Evolutionary conservation across 2,329 filamentous ascomycete species (phyloP).

Genomic region (Monosporascus sp.): DNA sequence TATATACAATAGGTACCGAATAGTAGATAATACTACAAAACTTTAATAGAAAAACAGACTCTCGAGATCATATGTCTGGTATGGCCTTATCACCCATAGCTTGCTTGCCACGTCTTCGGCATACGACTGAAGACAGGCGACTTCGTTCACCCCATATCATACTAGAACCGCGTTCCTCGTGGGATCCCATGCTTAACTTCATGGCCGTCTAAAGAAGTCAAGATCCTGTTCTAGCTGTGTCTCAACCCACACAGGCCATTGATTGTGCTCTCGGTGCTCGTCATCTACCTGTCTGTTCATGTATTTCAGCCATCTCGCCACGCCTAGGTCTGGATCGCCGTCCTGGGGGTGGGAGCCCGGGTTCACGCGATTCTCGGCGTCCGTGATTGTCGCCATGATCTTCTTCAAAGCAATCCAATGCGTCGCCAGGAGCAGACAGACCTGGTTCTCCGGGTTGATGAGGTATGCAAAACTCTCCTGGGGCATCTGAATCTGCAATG

Average conservation of each 20-base stretch:
- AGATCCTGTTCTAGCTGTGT: slow-evolving; percentile 40
- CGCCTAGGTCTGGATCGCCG: slow-evolving; percentile 33
- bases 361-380: slow-evolving; percentile 27
- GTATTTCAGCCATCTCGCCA: slow-evolving; percentile 44
- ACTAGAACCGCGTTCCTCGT: too few relatives aligned
- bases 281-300: slow-evolving; percentile 43
- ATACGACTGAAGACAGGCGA: too few relatives aligned
- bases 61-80: too few relatives aligned
- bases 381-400: slow-evolving; percentile 46
- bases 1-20: too few relatives aligned
- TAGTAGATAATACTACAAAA: too few relatives aligned
- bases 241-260: slow-evolving; percentile 52
- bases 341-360: slow-evolving; percentile 16
- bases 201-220: slow-evolving; percentile 32
- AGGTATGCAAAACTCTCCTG: slow-evolving; percentile 47
- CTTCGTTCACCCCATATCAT: too few relatives aligned
- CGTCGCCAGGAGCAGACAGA: slow-evolving; percentile 41
- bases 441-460: slow-evolving; percentile 41
- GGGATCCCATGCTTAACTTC: too few relatives aligned
- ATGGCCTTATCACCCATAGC: too few relatives aligned
- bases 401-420: slow-evolving; percentile 53
- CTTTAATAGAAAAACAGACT: too few relatives aligned
- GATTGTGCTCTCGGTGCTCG: slow-evolving; percentile 41
- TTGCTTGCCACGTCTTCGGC: too few relatives aligned
- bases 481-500: slow-evolving; percentile 45